Evolutionary conservation across 2,329 filamentous ascomycete species (phyloP), one percentile per base, ranked within the genome.

Genomic region (Aspergillus sp.): DNA sequence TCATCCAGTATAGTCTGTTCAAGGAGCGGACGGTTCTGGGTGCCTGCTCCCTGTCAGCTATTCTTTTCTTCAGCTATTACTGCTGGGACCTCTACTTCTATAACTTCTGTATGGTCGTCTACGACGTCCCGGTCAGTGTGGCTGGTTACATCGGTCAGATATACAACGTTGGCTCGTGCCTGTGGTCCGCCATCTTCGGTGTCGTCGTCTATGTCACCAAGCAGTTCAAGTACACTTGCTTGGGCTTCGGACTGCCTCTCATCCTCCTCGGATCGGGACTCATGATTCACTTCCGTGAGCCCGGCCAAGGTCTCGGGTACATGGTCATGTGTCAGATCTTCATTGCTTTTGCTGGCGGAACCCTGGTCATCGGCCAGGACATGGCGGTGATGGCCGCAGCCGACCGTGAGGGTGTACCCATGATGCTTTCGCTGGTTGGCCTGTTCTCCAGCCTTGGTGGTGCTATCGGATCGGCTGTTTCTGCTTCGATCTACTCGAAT

Each of bases 381-480:
- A 76, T 84, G 54, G 78, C 79, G 3, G 74, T 83, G 35, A 77
- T 83, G 63, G 71, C 77, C 0, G 73, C 76, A 3, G 74, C 76
- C 13, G 74, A 74, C 49, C 79, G 81, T 43, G 71, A 77, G 45
- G 72, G 80, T 38, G 69, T 81, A 3, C 77, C 79, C 15, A 66
- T 70, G 61, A 61, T 69, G 56, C 58, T 71, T 13, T 62, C 68
- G 6, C 45, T 71, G 12, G 47, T 71, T 20, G 61, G 63, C 6
- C 52, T 71, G 10, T 67, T 61, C 48, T 55, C 57, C 17, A 69
- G 58, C 22, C 48, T 71, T 2, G 68, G 68, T 1, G 61, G 63
- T 6, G 61, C 67, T 4, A 62, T 69, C 12, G 68, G 68, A 1
- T 50, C 52, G 17, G 61, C 63, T 2, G 62, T 66, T 19, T 50